Evolutionary conservation across 768 basidiomycete species (phyloP).

Genomic region (Symmetrospora coprosmae): DNA sequence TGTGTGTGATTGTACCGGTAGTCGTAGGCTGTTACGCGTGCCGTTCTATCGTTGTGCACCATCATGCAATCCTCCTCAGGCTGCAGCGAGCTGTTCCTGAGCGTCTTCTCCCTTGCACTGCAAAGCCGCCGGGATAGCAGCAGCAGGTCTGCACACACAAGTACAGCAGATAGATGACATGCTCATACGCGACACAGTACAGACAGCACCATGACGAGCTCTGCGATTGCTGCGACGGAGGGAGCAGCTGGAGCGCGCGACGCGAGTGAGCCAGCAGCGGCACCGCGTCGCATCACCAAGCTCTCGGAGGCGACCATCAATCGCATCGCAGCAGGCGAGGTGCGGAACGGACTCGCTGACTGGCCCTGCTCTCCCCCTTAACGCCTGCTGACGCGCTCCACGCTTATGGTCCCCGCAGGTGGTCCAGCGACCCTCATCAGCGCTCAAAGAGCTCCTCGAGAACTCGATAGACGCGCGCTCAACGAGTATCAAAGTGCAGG

Average conservation of each 20-base stretch:
- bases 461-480: slow-evolving; percentile 88
- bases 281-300: slow-evolving; percentile 47
- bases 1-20: too few species aligned
- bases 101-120: too few species aligned
- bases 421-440: slow-evolving; percentile 80
- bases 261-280: too few species aligned
- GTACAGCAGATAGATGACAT: neutral
- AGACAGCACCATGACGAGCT: too few species aligned
- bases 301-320: slow-evolving; percentile 75
- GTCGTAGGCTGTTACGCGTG: too few species aligned
- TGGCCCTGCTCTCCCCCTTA: too few species aligned
- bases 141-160: neutral
- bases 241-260: too few species aligned
- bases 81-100: too few species aligned
- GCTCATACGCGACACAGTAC: too few species aligned
- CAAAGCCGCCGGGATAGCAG: too few species aligned
- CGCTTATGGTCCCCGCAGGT: slow-evolving; percentile 44
- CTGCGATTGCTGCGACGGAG: neutral
- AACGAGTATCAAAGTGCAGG: slow-evolving; percentile 66
- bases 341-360: slow-evolving; percentile 30
- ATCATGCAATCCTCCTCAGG: too few species aligned
- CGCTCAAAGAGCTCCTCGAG: slow-evolving; percentile 88
- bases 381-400: slow-evolving; percentile 49
- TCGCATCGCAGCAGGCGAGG: slow-evolving; percentile 61
- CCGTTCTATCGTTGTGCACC: too few species aligned